Evolutionary conservation across 768 basidiomycete genomes (phyloP).

Genomic region (Russula sp.): DNA sequence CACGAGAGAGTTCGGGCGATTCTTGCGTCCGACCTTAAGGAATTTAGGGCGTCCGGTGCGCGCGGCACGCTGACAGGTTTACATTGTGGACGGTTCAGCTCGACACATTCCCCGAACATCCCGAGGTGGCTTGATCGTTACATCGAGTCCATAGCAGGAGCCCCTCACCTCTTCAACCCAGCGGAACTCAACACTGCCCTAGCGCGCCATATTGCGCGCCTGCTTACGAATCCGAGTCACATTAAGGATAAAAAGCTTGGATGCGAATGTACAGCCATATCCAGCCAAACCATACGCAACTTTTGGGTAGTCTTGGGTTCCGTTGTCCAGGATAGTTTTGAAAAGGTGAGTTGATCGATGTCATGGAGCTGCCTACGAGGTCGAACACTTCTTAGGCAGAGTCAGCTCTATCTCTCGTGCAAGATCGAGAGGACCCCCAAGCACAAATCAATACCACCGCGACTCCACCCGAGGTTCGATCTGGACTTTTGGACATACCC

Average conservation of each 20-base stretch:
- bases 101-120: neutral
- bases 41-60: neutral
- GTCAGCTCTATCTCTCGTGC: neutral
- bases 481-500: neutral
- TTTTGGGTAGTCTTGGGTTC: neutral
- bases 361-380: neutral
- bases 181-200: neutral
- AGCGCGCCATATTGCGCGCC: neutral
- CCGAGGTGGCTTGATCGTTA: neutral
- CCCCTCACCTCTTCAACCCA: neutral
- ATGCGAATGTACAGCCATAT: neutral
- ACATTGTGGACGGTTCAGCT: too few species aligned
- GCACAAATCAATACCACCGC: neutral
- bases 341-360: neutral
- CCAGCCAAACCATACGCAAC: too few species aligned
- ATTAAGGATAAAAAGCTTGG: neutral
- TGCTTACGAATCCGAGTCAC: too few species aligned
- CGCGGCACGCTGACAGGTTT: too few species aligned
- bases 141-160: neutral
- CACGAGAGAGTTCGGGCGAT: too few species aligned
- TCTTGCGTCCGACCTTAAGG: too few species aligned
- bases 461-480: too few species aligned
- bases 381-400: neutral
- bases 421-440: neutral
- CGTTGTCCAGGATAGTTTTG: neutral